Conservation (phyloP, 257 asterid genomes). For the Pogostemon cablin region DNA sequence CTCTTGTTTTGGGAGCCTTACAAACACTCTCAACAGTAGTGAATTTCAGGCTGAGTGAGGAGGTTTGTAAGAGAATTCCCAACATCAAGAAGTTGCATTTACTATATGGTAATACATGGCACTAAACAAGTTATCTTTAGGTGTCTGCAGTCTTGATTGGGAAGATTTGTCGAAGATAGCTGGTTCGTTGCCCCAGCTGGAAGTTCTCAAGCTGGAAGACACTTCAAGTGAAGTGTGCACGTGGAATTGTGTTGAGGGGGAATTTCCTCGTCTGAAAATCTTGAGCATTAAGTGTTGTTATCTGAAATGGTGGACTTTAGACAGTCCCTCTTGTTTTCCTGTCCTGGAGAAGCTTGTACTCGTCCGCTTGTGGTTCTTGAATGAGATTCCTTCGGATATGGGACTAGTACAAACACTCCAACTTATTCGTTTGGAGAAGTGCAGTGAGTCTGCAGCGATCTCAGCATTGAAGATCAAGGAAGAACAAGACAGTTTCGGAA, state of each 20-base stretch:
- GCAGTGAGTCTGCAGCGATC: background rate
- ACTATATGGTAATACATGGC: background rate
- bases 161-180: background rate
- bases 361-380: background rate
- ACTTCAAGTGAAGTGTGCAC: no score
- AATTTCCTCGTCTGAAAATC: background rate
- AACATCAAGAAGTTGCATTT: slow-evolving; percentile 8
- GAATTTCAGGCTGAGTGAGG: slow-evolving; percentile 11
- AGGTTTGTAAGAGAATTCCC: background rate
- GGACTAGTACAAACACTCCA: background rate
- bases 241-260: background rate
- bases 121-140: background rate
- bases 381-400: background rate
- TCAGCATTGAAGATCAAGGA: slow-evolving; percentile 13
- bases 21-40: background rate
- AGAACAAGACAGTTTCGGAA: slow-evolving; percentile 23
- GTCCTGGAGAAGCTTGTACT: slow-evolving; percentile 10
- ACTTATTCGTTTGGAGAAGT: background rate
- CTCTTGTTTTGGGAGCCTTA: background rate
- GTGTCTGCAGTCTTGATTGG: background rate
- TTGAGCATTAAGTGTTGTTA: background rate
- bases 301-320: background rate
- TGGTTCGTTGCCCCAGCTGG: background rate
- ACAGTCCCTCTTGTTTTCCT: background rate
- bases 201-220: background rate